Percentiles rank a stretch among this genome's conserved stretches.
phyloP scores from a whole-genome alignment of 2,329 filamentous ascomycete genomes.

The Beauveria sp. region DNA sequence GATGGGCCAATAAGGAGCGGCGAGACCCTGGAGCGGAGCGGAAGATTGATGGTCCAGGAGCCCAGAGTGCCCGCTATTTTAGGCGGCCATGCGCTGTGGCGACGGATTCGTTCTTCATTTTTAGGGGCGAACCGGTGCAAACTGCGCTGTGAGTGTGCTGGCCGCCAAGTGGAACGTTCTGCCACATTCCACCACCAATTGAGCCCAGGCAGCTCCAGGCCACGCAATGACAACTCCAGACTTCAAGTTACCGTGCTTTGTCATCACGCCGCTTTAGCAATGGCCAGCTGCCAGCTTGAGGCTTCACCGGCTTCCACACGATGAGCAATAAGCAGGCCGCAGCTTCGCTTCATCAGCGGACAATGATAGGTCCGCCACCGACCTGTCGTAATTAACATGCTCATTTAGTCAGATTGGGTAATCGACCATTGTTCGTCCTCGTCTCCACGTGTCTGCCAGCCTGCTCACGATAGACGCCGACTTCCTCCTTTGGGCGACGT shows the following conservation, averaged over 20 bases:
- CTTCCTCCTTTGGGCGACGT: no score
- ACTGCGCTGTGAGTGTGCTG: conserved; percentile 5
- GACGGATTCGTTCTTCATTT: background rate
- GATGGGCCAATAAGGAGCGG: conserved; percentile 28
- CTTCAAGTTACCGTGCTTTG: background rate
- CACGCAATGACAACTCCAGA: conserved; percentile 8
- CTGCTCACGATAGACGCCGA: background rate
- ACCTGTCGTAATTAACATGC: no score
- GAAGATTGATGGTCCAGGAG: conserved; percentile 28
- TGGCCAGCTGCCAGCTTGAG: background rate
- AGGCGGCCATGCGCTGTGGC: conserved; percentile 6
- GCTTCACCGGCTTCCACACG: background rate
- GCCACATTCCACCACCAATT: conserved; percentile 19
- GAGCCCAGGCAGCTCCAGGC: conserved; percentile 9
- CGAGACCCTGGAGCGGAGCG: conserved; percentile 22
- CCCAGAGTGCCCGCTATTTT: conserved; percentile 18
- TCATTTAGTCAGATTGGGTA: no score
- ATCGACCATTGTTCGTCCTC: background rate
- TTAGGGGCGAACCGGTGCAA: background rate
- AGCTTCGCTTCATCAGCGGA: background rate
- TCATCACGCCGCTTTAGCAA: background rate
- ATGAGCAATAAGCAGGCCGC: background rate
- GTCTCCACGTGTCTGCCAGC: background rate
- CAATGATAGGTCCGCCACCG: background rate
- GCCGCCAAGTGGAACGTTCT: conserved; percentile 24